Conservation (phyloP, 345 rosid species). For the Ceriops decandra region DNA sequence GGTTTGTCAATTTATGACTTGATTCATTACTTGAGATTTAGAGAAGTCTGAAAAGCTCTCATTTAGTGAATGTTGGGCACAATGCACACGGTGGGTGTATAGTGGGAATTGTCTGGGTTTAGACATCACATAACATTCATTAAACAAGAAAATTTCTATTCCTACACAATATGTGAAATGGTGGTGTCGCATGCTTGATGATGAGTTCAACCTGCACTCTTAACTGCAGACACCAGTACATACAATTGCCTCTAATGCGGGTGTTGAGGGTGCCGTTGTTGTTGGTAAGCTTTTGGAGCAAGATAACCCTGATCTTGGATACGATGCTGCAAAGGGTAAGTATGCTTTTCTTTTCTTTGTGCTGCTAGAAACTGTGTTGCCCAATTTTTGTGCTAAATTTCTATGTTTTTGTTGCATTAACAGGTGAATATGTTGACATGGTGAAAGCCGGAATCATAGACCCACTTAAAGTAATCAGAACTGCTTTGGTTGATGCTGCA, state of each 20-base stretch:
- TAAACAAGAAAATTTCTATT: too few species aligned
- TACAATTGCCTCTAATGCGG: constrained; percentile 82
- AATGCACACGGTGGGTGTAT: too few species aligned
- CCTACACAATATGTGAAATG: too few species aligned
- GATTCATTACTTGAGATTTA: too few species aligned
- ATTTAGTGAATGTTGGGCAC: too few species aligned
- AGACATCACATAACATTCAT: too few species aligned
- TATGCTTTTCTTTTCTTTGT: neutral
- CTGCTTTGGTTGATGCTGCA: constrained; percentile 92
- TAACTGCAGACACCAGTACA: constrained; percentile 70
- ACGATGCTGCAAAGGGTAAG: constrained; percentile 95
- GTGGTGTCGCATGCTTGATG: neutral
- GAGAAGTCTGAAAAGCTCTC: too few species aligned
- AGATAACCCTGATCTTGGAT: constrained; percentile 78
- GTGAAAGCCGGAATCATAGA: constrained; percentile 87
- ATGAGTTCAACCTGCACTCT: neutral
- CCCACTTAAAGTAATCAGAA: constrained; percentile 93
- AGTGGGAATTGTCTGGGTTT: too few species aligned
- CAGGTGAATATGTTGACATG: constrained; percentile 97
- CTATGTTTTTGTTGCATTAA: neutral
- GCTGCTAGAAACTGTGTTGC: neutral
- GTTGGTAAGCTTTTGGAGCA: constrained; percentile 93
- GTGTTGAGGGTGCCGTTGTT: constrained; percentile 94
- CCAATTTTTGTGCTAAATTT: neutral
- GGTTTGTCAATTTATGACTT: constrained; percentile 36